phyloP scores from a whole-genome alignment of 2,329 filamentous ascomycete species.

The Hypoxylon sp. region DNA sequence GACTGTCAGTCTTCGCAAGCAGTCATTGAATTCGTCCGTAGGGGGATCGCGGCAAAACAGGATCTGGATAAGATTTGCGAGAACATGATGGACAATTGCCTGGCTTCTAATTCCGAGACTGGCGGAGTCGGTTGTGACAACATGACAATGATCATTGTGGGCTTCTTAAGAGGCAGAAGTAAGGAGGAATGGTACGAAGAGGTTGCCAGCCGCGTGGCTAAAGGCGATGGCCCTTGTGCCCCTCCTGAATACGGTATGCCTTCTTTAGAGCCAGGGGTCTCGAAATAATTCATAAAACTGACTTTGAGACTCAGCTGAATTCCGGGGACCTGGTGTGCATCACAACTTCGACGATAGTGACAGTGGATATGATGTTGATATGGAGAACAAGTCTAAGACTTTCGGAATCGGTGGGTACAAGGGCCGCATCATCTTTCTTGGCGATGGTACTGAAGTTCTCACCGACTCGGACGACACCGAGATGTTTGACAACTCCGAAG shows the following conservation, averaged over 20 bases:
- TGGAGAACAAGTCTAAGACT: conserved; percentile 73
- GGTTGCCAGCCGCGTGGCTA: conserved; percentile 92
- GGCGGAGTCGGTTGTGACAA: conserved; percentile 99
- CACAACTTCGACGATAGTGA: conserved; percentile 87
- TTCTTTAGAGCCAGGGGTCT: conserved; percentile 57
- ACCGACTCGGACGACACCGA: conserved; percentile 91
- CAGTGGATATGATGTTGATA: conserved; percentile 82
- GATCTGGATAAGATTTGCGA: conserved; percentile 95
- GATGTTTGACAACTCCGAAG: conserved; percentile 90
- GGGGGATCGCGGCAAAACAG: conserved; percentile 96
- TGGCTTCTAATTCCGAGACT: conserved; percentile 97
- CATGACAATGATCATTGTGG: conserved; percentile 97
- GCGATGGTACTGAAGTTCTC: conserved; percentile 93
- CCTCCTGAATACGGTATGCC: conserved; percentile 98
- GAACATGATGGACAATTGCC: conserved; percentile 99
- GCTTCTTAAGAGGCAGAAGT: conserved; percentile 88
- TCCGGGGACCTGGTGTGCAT: conserved; percentile 85
- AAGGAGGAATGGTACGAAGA: conserved; percentile 99
- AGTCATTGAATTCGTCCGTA: conserved; percentile 95
- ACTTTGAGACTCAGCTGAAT: conserved; percentile 75
- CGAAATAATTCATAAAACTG: conserved; percentile 51
- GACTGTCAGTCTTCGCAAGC: conserved; percentile 99
- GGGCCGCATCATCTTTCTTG: conserved; percentile 93
- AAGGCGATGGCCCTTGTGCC: conserved; percentile 97
- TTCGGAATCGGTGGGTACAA: conserved; percentile 79